Conservation (phyloP, 2,329 filamentous ascomycete genomes). For the Penicillium sp. region DNA sequence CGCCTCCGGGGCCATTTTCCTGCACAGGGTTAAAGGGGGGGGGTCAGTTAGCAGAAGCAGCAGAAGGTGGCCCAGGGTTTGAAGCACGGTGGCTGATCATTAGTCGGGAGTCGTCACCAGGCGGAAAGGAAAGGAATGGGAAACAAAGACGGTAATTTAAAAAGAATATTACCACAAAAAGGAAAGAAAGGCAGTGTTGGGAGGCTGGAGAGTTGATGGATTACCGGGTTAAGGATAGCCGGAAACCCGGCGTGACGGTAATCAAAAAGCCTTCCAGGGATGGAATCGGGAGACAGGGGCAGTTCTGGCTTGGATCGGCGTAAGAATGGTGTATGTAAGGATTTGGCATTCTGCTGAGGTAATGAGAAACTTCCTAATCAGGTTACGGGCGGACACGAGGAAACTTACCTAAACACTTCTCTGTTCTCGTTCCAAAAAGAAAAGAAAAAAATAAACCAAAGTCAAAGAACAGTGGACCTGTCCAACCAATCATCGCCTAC, state of each 20-base stretch:
- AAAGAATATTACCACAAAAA: constrained; percentile 1
- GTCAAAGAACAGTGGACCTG: background rate
- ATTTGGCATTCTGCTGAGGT: constrained; percentile 2
- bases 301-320: constrained; percentile 13
- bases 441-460: background rate
- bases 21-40: constrained; percentile 26
- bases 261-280: constrained; percentile 13
- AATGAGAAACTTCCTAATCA: background rate
- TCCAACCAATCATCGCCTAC: background rate
- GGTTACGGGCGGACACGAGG: background rate
- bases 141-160: constrained; percentile 13
- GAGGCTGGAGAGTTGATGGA: constrained; percentile 8
- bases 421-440: background rate
- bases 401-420: background rate
- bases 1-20: constrained; percentile 17
- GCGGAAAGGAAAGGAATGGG: constrained; percentile 31
- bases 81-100: constrained; percentile 31
- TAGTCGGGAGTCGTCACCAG: constrained; percentile 23
- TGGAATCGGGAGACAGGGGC: constrained; percentile 11
- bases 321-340: constrained; percentile 20
- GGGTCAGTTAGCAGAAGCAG: constrained; percentile 22
- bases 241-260: constrained; percentile 11
- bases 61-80: constrained; percentile 19
- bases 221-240: constrained; percentile 12
- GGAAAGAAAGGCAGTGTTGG: background rate